Evolutionary conservation across 2,329 filamentous ascomycete genomes (phyloP).

Genomic region (Ceratocystis cacaofunesta): DNA sequence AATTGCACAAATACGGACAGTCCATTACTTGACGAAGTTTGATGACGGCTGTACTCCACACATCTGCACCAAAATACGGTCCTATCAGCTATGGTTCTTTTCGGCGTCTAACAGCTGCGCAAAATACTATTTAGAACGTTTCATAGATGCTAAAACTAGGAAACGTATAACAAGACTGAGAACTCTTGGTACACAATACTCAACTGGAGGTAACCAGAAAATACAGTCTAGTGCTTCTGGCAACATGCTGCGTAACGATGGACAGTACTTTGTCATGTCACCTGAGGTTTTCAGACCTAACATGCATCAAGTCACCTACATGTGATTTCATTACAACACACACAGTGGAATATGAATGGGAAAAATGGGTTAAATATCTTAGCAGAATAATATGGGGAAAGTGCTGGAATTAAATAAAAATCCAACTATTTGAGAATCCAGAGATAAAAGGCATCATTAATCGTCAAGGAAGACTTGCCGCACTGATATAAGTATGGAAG

Average conservation of each 20-base stretch:
- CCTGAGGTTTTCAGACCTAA: neutral
- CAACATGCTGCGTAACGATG: neutral
- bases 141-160: too few relatives aligned
- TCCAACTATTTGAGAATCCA: neutral
- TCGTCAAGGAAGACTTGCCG: neutral
- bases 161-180: too few relatives aligned
- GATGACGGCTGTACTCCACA: too few relatives aligned
- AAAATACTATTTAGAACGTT: too few relatives aligned
- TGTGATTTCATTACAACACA: neutral
- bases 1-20: too few relatives aligned
- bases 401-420: neutral
- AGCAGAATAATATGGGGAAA: neutral
- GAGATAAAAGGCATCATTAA: neutral
- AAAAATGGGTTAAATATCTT: neutral
- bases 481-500: conserved; percentile 2
- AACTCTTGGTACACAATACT: too few relatives aligned
- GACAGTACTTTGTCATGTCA: neutral
- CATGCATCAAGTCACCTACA: neutral
- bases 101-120: too few relatives aligned
- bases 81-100: too few relatives aligned
- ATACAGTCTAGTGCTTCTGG: too few relatives aligned
- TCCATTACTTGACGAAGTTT: too few relatives aligned
- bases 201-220: too few relatives aligned
- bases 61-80: too few relatives aligned
- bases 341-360: neutral